These are phyloP conservation scores for Irpex sp. DNA, from an alignment of 1,284 basidiomycete species.

Conservation along the genomic window DNA sequence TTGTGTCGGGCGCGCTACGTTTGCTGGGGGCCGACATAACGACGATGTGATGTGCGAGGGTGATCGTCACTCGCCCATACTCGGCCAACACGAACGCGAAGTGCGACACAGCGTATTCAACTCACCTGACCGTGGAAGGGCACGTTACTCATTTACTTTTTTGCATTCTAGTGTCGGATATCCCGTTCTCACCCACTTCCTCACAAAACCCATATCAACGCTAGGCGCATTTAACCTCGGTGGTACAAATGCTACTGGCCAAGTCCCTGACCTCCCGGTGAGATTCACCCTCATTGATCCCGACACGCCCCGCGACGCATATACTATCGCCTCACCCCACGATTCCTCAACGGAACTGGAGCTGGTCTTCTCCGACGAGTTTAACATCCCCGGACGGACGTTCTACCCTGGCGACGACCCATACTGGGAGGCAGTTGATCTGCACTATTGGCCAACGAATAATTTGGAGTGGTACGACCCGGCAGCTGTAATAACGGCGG, in stretches of 20 bases:
- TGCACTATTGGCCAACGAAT: constrained; percentile 64
- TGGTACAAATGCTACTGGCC: constrained; percentile 46
- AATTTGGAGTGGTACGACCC: constrained; percentile 63
- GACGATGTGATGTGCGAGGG: neutral
- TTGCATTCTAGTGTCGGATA: constrained; percentile 35
- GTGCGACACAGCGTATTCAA: neutral
- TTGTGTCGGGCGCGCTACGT: neutral
- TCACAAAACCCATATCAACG: constrained; percentile 19
- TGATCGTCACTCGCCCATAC: neutral
- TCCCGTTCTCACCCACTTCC: constrained; percentile 44
- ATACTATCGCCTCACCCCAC: constrained; percentile 33
- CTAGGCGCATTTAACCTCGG: constrained; percentile 46
- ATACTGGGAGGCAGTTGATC: constrained; percentile 63
- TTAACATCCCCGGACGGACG: constrained; percentile 53
- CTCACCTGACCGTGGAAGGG: neutral
- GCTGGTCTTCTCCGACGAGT: constrained; percentile 69
- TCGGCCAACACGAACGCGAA: neutral
- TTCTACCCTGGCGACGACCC: constrained; percentile 51
- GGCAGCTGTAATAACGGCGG: constrained; percentile 51
- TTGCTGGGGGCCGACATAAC: neutral
- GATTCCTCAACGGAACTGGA: constrained; percentile 34
- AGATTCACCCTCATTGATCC: constrained; percentile 44
- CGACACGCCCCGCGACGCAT: constrained; percentile 42
- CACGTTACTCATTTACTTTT: neutral
- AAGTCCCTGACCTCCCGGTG: constrained; percentile 30